A percentile compares a stretch with the other conserved stretches of the same genome.
These are phyloP conservation scores for Saposhnikovia divaricata DNA, from an alignment of 129 eudicot species.

Conservation along the genomic window DNA sequence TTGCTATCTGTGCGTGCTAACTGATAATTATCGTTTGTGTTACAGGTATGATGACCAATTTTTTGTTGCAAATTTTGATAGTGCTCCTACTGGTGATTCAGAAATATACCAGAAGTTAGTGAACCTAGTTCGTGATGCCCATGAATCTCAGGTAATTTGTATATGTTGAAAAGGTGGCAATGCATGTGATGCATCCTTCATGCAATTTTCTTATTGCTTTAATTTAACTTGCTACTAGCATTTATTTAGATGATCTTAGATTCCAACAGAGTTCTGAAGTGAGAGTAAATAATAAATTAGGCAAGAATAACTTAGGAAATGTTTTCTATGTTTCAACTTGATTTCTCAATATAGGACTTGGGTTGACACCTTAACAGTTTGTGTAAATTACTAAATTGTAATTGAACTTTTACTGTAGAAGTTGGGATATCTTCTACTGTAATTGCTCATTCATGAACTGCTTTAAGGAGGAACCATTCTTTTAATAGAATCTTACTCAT, in stretches of 20 bases:
- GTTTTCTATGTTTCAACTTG: background rate
- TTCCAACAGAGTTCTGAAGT: background rate
- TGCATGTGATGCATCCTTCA: background rate
- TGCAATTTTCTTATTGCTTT: no score
- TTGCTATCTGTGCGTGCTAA: constrained; percentile 12
- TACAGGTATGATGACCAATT: constrained; percentile 69
- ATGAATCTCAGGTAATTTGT: constrained; percentile 59
- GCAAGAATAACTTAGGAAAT: background rate
- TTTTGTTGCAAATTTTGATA: constrained; percentile 69
- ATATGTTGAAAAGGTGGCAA: background rate
- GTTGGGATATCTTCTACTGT: background rate
- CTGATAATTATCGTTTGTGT: constrained; percentile 11
- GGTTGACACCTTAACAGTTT: background rate
- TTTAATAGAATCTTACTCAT: background rate
- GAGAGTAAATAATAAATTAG: background rate
- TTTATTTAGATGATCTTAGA: background rate
- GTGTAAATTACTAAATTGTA: background rate
- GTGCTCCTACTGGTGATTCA: constrained; percentile 84
- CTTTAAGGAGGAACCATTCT: no score
- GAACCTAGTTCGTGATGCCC: constrained; percentile 55
- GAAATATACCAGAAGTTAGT: constrained; percentile 59
- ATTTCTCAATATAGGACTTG: no score
- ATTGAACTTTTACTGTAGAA: background rate
- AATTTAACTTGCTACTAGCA: background rate
- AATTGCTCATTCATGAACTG: background rate